Evolutionary conservation across 2,329 filamentous ascomycete species (phyloP).

Genomic region (Lojkania enalia): DNA sequence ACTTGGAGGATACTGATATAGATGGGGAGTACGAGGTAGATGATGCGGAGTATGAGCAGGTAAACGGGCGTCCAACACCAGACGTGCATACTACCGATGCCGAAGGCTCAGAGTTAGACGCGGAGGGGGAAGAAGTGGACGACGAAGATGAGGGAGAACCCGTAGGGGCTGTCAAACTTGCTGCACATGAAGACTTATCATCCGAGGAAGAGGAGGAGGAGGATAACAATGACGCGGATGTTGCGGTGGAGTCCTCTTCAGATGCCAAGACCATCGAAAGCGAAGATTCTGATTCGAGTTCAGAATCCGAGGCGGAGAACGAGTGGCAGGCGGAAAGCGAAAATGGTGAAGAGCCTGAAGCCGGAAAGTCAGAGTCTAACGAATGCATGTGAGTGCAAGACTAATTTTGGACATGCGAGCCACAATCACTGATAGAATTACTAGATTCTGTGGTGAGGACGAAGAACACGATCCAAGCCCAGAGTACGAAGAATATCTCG

Average conservation of each 20-base stretch:
- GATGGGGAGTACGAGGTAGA: slow-evolving; percentile 47
- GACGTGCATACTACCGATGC: slow-evolving; percentile 44
- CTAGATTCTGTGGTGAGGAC: slow-evolving; percentile 78
- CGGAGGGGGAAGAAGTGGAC: slow-evolving; percentile 51
- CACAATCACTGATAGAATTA: slow-evolving; percentile 17
- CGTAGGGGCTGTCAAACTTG: slow-evolving; percentile 48
- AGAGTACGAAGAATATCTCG: slow-evolving; percentile 77
- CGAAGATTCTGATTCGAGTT: slow-evolving; percentile 44
- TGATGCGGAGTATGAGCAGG: slow-evolving; percentile 36
- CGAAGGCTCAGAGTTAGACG: slow-evolving; percentile 49
- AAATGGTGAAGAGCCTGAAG: slow-evolving; percentile 61
- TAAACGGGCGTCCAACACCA: slow-evolving; percentile 16
- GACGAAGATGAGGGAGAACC: slow-evolving; percentile 52
- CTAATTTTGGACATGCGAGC: slow-evolving; percentile 14
- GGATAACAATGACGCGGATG: slow-evolving; percentile 43
- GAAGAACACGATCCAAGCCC: slow-evolving; percentile 82
- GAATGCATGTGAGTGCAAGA: slow-evolving; percentile 65
- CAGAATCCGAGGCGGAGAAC: slow-evolving; percentile 60
- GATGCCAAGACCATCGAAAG: slow-evolving; percentile 45
- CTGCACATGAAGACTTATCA: slow-evolving; percentile 30
- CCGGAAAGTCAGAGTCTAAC: slow-evolving; percentile 56
- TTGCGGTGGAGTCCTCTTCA: slow-evolving; percentile 40
- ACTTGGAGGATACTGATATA: slow-evolving; percentile 41
- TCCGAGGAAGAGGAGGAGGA: slow-evolving; percentile 48
- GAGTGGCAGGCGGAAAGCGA: slow-evolving; percentile 59